Evolutionary conservation across 495 filamentous ascomycete genomes (phyloP), one percentile per base, ranked within the genome.

Genomic region (Cercophora scortea): DNA sequence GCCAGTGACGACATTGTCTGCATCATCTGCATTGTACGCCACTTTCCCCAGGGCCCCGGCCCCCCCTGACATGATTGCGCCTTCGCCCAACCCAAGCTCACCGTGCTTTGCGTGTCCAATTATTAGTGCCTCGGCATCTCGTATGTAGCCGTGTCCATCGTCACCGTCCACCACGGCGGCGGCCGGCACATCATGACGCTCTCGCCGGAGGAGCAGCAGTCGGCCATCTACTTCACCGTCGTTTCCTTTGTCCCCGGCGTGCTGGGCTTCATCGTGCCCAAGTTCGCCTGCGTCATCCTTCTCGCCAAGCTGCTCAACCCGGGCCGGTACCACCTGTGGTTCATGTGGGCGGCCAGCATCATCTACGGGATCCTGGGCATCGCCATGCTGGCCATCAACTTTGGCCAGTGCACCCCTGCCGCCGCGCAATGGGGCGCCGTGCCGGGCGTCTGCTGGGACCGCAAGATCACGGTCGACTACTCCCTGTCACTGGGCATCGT

Each of bases 201-300:
- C 17, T 12, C 10, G 4, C 52, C 39, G 9, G 54, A 55, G 5
- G 35, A 63, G 10, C 38, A 49, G 17, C 32, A 12, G 0, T 45
- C 46, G 5, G 55, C 50, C 44, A 40, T 62, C 25, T 50, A 53
- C 25, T 61, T 56, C 42, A 55, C 53, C 36, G 40, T 60, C 34
- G 42, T 65, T 36, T 60, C 60, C 6, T 65, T 61, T 34, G 55
- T 57, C 6, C 62, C 60, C n/a, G 61, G 60, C 36, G 55, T 65
- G 1, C 15, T 36, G 25, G 53, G 54, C 34, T 65, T 62, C 18
- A 53, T 52, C n/a, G 35, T 62, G 8, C 60, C 62, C 32, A 65
- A 65, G 40, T 58, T 62, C 34, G 60, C 60, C 33, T 57, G 58
- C 47, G 45, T 62, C 19, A 58, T 62, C 33, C 51, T 65, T 10